Evolutionary conservation across 352 stramenopile genomes (phyloP).

Genomic region (Bremia lactucae): DNA sequence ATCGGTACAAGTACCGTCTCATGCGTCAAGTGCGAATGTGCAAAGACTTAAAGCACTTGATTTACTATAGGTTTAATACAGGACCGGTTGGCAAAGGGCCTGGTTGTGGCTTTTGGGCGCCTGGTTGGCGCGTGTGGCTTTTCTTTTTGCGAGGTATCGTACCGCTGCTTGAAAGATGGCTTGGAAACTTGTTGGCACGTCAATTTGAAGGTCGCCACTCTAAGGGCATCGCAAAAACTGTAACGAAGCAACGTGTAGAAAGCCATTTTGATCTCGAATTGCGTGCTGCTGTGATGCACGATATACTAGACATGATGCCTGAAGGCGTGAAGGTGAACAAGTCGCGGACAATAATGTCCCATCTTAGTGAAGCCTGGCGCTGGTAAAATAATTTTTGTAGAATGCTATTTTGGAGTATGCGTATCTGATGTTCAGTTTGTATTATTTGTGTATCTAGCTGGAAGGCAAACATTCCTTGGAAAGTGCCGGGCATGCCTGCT

Average conservation of each 20-base stretch:
- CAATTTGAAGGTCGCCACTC: slow-evolving; percentile 99
- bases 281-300: slow-evolving; percentile 98
- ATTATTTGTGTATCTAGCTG: slow-evolving; percentile 31
- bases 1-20: slow-evolving; percentile 98
- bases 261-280: slow-evolving; percentile 99
- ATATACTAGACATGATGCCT: slow-evolving; percentile 99
- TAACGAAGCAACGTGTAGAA: slow-evolving; percentile 99
- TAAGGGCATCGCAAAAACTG: slow-evolving; percentile 97
- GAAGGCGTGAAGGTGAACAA: slow-evolving; percentile 99
- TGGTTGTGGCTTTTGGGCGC: slow-evolving; percentile 98
- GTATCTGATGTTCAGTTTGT: slow-evolving; percentile 1
- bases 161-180: slow-evolving; percentile 96
- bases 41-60: slow-evolving; percentile 99
- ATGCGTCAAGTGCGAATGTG: slow-evolving; percentile 98
- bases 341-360: slow-evolving; percentile 94
- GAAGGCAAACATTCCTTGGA: slow-evolving; percentile 99
- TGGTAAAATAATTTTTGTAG: no score
- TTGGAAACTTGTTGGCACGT: slow-evolving; percentile 97
- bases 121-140: slow-evolving; percentile 98
- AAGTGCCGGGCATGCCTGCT: slow-evolving; percentile 97
- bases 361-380: slow-evolving; percentile 97
- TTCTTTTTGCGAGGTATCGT: slow-evolving; percentile 99
- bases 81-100: slow-evolving; percentile 98
- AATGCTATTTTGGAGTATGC: slow-evolving; percentile 3
- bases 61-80: slow-evolving; percentile 99